Base-by-base conservation (phyloP, 345 rosid genomes). In the Salix exigua region DNA sequence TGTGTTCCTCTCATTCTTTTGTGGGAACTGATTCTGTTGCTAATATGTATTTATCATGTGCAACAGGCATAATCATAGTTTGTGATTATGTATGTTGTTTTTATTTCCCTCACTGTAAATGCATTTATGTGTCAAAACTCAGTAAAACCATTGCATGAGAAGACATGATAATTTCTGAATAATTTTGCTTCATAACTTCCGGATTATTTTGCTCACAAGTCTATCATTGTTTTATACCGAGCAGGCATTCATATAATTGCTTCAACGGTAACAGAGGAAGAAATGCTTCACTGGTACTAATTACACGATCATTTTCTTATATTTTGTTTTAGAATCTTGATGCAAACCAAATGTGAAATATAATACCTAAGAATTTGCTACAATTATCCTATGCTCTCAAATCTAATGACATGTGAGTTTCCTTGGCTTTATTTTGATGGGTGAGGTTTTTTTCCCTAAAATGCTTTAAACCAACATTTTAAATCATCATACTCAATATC, bases 211-310 rank as follows among this genome's bases (percentile, higher is more conserved):
- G 65, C 78, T 72, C 44, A 84, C 70, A 18, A 23, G 66, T 68
- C 71, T 70, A 76, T 80, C 48, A 44, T 80, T 65, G 18, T 76
- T 73, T 35, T 71, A 80, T 78, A 33, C 81, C 86, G 78, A 75
- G 74, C 91, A 96, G 99, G 99, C 98, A 65, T 96, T 96, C 86
- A 93, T 96, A 76, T 96, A 76, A 96, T 92, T 88, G 99, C 98
- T 80, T 93, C 99, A 78, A 96, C 94, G 7, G 98, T 92, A 42
- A 88, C 89, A 0, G 90, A 91, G 82, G 98, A 96, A 75, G 99
- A 96, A 88, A 92, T 93, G 99, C 92, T 89, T 73, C 94, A 68
- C 75, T 92, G 99, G 99, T 96, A 90, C 87, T 76, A 42, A 68
- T 50, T 38, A 74, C 58, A 77, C 67, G 37, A 38, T 30, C 42